Evolutionary conservation across 2,329 filamentous ascomycete genomes (phyloP).

Genomic region (Waltergamsia citrina): DNA sequence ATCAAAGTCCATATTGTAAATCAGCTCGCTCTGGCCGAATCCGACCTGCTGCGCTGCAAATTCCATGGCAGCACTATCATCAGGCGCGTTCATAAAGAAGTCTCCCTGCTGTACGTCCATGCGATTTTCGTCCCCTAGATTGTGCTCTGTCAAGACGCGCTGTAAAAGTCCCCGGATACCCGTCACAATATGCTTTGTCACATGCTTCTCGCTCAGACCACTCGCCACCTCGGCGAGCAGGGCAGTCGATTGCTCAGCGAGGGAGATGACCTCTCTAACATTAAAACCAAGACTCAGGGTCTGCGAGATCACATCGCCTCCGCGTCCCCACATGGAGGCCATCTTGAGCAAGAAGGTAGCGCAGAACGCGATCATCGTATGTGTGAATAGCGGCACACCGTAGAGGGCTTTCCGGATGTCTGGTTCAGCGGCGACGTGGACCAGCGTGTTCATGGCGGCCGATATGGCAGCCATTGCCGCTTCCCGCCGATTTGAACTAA

Average conservation of each 20-base stretch:
- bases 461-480: slow-evolving; percentile 17
- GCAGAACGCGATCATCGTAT: slow-evolving; percentile 25
- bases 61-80: slow-evolving; percentile 3
- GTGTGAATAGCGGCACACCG: slow-evolving; percentile 23
- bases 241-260: slow-evolving; percentile 5
- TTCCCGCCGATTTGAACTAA: slow-evolving; percentile 4
- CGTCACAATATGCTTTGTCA: slow-evolving; percentile 8
- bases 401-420: slow-evolving; percentile 20
- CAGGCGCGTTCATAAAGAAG: not conserved
- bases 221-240: slow-evolving; percentile 6
- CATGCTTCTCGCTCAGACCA: slow-evolving; percentile 8
- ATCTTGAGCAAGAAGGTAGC: slow-evolving; percentile 26
- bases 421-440: slow-evolving; percentile 19
- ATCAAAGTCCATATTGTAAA: slow-evolving; percentile 7
- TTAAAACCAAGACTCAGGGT: slow-evolving; percentile 11
- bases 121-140: not conserved
- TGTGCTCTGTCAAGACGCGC: slow-evolving; percentile 4
- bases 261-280: slow-evolving; percentile 5
- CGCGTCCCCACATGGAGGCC: slow-evolving; percentile 16
- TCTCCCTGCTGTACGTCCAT: not conserved
- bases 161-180: slow-evolving; percentile 9
- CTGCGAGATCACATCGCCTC: slow-evolving; percentile 5
- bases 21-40: slow-evolving; percentile 2
- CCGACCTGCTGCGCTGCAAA: slow-evolving; percentile 6
- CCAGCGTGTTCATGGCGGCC: slow-evolving; percentile 22